These are phyloP conservation scores for Dillenia turbinata DNA, from an alignment of 164 flowering plant genomes.

Conservation along the genomic window DNA sequence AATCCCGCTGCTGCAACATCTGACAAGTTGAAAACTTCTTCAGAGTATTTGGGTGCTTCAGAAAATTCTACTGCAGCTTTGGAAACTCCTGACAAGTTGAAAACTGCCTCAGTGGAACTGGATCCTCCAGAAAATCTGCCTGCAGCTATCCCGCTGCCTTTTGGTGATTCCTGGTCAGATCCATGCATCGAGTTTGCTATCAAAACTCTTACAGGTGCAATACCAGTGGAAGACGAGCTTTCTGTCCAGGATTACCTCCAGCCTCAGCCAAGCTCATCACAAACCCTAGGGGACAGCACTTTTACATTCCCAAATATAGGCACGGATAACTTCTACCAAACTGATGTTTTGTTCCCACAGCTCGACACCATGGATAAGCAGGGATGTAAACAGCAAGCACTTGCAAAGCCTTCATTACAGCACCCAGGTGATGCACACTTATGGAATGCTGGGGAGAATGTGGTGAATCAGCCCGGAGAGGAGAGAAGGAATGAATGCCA, in stretches of 20 bases:
- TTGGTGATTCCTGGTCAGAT: conserved; percentile 33
- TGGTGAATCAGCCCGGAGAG: conserved; percentile 10
- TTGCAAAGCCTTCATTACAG: conserved; percentile 9
- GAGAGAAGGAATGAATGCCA: conserved; percentile 8
- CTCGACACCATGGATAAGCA: conserved; percentile 11
- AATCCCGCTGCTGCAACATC: background rate
- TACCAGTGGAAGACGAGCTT: conserved; percentile 30
- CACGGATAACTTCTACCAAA: conserved; percentile 14
- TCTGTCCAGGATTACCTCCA: conserved; percentile 24
- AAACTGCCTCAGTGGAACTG: too few species aligned
- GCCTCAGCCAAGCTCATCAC: conserved; percentile 21
- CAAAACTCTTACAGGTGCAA: conserved; percentile 45
- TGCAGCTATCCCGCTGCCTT: conserved; percentile 16
- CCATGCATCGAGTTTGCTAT: conserved; percentile 50
- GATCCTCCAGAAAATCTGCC: too few species aligned
- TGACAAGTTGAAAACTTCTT: too few species aligned
- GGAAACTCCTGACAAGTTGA: too few species aligned
- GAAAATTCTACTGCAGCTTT: too few species aligned
- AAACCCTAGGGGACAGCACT: conserved; percentile 13
- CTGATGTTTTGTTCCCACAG: conserved; percentile 11
- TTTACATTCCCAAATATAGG: conserved; percentile 12
- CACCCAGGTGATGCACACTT: conserved; percentile 9
- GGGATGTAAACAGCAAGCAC: conserved; percentile 5
- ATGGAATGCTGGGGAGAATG: conserved; percentile 12
- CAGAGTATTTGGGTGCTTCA: too few species aligned